Percentiles rank a stretch among this genome's conserved stretches.
Conservation (phyloP, 257 asterid genomes). For the Solanum peruvianum region DNA sequence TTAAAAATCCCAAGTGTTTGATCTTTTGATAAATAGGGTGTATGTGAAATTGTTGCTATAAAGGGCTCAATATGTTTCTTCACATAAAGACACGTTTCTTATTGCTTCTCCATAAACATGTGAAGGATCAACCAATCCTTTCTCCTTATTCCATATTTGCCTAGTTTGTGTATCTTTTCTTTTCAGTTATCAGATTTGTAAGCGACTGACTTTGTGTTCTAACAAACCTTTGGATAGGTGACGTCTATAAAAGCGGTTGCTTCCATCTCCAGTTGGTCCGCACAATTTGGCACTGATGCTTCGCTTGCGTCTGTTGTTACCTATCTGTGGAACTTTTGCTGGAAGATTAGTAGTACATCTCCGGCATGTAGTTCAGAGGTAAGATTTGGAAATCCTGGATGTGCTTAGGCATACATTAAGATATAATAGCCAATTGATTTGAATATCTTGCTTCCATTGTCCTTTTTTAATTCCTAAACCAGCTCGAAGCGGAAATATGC, state of each 20-base stretch:
- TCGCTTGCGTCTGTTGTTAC: slow-evolving; percentile 31
- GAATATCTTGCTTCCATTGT: neutral
- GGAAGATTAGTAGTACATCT: slow-evolving; percentile 48
- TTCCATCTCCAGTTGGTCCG: slow-evolving; percentile 52
- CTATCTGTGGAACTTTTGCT: slow-evolving; percentile 73
- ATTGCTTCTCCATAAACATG: neutral
- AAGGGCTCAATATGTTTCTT: neutral
- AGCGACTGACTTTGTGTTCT: neutral
- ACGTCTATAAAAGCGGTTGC: slow-evolving; percentile 57
- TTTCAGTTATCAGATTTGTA: neutral
- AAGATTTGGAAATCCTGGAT: neutral
- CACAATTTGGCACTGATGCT: slow-evolving; percentile 27
- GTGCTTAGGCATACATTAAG: neutral
- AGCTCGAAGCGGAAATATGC: slow-evolving; percentile 70
- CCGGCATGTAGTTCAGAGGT: slow-evolving; percentile 64
- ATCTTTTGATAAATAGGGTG: neutral
- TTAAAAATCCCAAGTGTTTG: neutral
- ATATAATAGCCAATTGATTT: neutral
- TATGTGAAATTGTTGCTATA: neutral
- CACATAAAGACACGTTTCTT: neutral
- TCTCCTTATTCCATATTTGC: neutral
- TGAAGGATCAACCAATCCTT: neutral
- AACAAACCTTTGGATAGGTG: slow-evolving; percentile 27
- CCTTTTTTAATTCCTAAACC: neutral
- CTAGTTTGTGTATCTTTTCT: neutral